Base-by-base conservation (phyloP, 2,329 filamentous ascomycete species). In the Aspergillus fischeri region DNA sequence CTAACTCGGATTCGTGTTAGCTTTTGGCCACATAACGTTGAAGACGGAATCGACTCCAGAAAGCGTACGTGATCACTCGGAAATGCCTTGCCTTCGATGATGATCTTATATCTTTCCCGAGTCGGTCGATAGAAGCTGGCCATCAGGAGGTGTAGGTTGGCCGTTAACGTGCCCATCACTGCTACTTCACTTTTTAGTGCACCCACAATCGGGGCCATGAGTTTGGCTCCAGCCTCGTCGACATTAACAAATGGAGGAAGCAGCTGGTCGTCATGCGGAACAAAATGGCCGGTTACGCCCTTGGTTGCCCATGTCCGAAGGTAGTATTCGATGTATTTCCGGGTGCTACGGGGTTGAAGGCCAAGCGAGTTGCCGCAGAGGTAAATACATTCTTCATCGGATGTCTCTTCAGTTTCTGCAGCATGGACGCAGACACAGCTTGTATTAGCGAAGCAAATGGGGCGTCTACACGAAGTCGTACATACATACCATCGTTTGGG, bases 351-450 rank as follows among this genome's bases (percentile, higher is more conserved):
- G 48, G 92, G 91, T 72, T 96, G 92, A 3, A 93, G 83, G 41
- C 92, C 92, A 1, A 96, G 82, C 0, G 91, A 96, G 77, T 96
- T 96, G 56, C 92, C 92, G 63, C 91, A 93, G 61, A 97, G 86
- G 73, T 96, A 97, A 58, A 91, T 87, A 58, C 81, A 83, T 50
- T 77, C 75, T 28, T 79, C 75, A n/a, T 78, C 64, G 14, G 67
- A 66, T 21, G 62, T 65, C n/a, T 75, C 65, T 44, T 74, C 72
- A 20, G 35, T 27, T 28, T 52, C 60, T 63, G 20, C 17, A 17
- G 35, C 20, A 25, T 11, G 32, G 32, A 38, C 14, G 32, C 32
- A 38, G 27, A 45, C 11, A n/a, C 25, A 56, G 24, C 45, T 47
- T 29, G 47, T 38, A 38, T 54, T 49, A 56, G 54, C 42, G n/a